Percentiles rank a stretch among this genome's conserved stretches.
Conservation (phyloP, 176 grass and related monocot species). For the Thinopyrum elongatum region DNA sequence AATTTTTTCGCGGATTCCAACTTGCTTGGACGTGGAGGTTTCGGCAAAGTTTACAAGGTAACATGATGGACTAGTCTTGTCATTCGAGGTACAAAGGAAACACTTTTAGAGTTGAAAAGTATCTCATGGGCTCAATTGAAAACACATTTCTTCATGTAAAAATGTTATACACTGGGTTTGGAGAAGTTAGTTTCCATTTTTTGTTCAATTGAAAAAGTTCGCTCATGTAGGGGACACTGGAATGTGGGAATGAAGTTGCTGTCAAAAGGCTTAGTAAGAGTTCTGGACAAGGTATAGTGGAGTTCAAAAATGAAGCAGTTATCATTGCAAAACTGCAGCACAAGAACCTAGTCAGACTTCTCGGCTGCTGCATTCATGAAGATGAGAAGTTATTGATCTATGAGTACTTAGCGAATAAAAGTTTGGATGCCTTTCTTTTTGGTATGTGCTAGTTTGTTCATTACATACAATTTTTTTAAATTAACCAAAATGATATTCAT, state of each 20-base stretch:
- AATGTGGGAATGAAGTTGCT: neutral
- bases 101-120: neutral
- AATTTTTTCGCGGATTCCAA: slow-evolving; percentile 25
- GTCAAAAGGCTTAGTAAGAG: slow-evolving; percentile 36
- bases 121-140: neutral
- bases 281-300: slow-evolving; percentile 34
- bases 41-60: neutral
- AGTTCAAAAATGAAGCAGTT: slow-evolving; percentile 22
- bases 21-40: neutral
- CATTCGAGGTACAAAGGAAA: neutral
- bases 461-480: neutral
- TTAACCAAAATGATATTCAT: neutral
- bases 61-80: neutral
- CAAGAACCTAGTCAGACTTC: slow-evolving; percentile 35
- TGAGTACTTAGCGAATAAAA: slow-evolving; percentile 31
- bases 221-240: slow-evolving; percentile 19
- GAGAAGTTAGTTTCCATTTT: neutral
- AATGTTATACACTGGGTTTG: neutral
- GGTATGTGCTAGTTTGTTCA: neutral
- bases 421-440: slow-evolving; percentile 31
- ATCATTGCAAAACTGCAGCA: slow-evolving; percentile 23
- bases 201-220: neutral
- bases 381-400: slow-evolving; percentile 45
- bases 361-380: slow-evolving; percentile 28
- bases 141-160: too few species aligned